These are phyloP conservation scores for Ilyonectria sp. DNA, from an alignment of 2,329 filamentous ascomycete species.

Conservation along the genomic window DNA sequence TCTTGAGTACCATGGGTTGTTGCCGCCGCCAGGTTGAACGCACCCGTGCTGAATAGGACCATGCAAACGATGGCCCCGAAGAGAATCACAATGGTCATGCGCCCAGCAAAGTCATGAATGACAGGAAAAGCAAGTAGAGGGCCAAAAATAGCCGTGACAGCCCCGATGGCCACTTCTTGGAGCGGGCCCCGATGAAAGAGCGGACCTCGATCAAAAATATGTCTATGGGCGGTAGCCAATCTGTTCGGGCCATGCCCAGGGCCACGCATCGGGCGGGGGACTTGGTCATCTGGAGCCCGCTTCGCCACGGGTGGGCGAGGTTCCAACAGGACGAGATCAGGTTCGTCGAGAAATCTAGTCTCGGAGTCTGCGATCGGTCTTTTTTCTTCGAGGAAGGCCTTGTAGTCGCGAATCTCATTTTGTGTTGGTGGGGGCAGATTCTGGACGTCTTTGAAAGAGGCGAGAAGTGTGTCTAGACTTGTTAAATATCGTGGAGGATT, in stretches of 20 bases:
- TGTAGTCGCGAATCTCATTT: conserved; percentile 64
- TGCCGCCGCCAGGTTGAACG: conserved; percentile 31
- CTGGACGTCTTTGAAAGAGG: conserved; percentile 70
- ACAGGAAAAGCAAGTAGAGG: conserved; percentile 72
- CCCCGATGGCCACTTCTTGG: conserved; percentile 35
- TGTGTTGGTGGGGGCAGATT: conserved; percentile 63
- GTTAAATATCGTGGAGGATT: conserved; percentile 22
- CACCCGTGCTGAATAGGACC: conserved; percentile 48
- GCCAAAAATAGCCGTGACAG: conserved; percentile 60
- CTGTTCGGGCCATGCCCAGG: background rate
- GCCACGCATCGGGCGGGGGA: conserved; percentile 3
- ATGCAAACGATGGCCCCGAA: conserved; percentile 62
- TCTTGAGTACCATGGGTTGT: conserved; percentile 39
- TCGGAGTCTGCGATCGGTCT: conserved; percentile 72
- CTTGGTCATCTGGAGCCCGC: conserved; percentile 30
- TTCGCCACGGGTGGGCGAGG: conserved; percentile 23
- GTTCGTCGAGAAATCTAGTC: conserved; percentile 70
- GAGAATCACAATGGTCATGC: conserved; percentile 71
- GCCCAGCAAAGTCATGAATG: conserved; percentile 69
- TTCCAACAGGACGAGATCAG: conserved; percentile 62
- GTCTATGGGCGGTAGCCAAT: background rate
- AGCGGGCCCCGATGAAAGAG: conserved; percentile 11
- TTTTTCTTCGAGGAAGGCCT: conserved; percentile 68
- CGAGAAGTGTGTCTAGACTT: conserved; percentile 68
- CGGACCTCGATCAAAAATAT: background rate